Conservation (phyloP, 2,329 filamentous ascomycete genomes). For the Xylogone sp. region DNA sequence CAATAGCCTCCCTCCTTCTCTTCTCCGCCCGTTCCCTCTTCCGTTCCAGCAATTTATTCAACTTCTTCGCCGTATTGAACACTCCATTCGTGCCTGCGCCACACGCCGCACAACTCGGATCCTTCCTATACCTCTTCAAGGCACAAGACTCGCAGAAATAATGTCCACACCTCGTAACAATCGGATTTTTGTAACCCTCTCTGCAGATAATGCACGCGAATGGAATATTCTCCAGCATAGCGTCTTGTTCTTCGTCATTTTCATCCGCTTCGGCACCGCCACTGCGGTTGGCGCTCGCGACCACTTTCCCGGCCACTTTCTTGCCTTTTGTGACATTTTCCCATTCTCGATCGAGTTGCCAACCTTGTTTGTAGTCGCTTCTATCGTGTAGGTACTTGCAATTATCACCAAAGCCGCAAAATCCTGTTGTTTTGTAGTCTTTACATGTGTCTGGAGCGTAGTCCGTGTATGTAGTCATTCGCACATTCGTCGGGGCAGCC, state of each 20-base stretch:
- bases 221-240: constrained; percentile 27
- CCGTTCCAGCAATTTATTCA: constrained; percentile 71
- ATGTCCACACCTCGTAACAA: constrained; percentile 88
- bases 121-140: constrained; percentile 78
- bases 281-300: constrained; percentile 27
- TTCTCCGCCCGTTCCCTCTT: constrained; percentile 56
- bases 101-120: constrained; percentile 83
- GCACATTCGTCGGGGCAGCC: constrained; percentile 74
- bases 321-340: constrained; percentile 75
- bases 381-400: constrained; percentile 79
- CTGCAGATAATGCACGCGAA: constrained; percentile 31
- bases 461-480: constrained; percentile 86
- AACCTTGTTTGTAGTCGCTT: constrained; percentile 83
- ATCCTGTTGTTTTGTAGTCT: constrained; percentile 81
- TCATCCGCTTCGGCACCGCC: constrained; percentile 31
- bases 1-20: constrained; percentile 47
- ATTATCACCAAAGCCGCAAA: constrained; percentile 35
- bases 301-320: constrained; percentile 54
- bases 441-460: constrained; percentile 94
- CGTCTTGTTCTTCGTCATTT: constrained; percentile 39
- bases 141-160: constrained; percentile 96
- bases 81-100: constrained; percentile 81
- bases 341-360: constrained; percentile 95
- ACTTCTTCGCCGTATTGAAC: constrained; percentile 81
- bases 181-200: constrained; percentile 52